Evolutionary conservation across 257 asterid genomes (phyloP), one percentile per base, ranked within the genome.

Genomic region (Handroanthus guayacan): DNA sequence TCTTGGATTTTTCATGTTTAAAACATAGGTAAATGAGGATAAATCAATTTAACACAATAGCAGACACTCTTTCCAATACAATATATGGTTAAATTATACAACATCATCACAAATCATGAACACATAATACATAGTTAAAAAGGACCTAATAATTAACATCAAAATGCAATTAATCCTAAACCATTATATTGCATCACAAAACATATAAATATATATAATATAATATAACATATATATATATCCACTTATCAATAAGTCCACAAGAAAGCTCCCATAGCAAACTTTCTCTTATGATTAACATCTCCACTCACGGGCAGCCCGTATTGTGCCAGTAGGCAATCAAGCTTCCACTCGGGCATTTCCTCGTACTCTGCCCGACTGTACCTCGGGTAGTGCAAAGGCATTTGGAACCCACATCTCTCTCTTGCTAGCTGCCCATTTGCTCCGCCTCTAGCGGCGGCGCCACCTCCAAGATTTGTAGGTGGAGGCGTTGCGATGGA

Each of bases 181-280:
- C 0, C n/a, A 45, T 1, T 13, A 43, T 1, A 36, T 20, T 9
- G 67, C 37, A 56, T 14, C 34, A 75, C 38, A 14, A 56, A 56
- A 48, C 5, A 48, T 6, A 71, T 70, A 0, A 1, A 4, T 4
- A 43, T 8, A 9, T 11, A 47, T 6, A 45, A 6, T 10, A 6
- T 5, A 45, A 2, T 8, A 6, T 45, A 6, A 45, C 10, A 8
- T 47, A 47, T 47, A 7, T 47, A 6, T 9, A 8, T 8, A 47
- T 51, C 6, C 4, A 20, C 17, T 54, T 61, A 9, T 73, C 62
- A 84, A 38, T 20, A 69, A 50, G 67, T 71, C 95, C 95, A 90
- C 66, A 90, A 74, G 83, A 90, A 90, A 63, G 96, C 85, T 18
- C 96, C 96, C 89, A 88, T 88, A 63, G 96, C 96, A 75, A 90